Conservation (phyloP, 1,284 basidiomycete genomes). For the Ceratobasidium sp. region DNA sequence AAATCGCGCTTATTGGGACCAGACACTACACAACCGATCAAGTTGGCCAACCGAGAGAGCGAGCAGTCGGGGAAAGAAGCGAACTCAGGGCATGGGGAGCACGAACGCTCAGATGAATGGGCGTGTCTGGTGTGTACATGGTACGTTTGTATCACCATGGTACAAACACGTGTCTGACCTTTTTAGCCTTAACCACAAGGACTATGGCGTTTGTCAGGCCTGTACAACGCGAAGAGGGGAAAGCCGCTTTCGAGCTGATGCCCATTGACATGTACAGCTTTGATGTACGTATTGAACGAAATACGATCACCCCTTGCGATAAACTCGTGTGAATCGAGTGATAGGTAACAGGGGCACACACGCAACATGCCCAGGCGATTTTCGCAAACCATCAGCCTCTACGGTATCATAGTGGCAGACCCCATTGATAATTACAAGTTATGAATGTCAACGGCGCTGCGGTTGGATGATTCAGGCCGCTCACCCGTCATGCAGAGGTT, state of each 20-base stretch:
- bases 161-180: neutral
- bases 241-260: neutral
- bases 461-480: neutral
- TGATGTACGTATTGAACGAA: neutral
- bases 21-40: conserved; percentile 40
- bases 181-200: conserved; percentile 29
- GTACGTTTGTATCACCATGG: conserved; percentile 56
- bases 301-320: neutral
- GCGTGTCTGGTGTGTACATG: conserved; percentile 66
- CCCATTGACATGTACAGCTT: neutral
- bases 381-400: too few species aligned
- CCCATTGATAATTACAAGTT: too few species aligned
- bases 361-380: too few species aligned
- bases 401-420: too few species aligned
- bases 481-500: neutral
- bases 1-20: conserved; percentile 40
- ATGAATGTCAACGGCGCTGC: too few species aligned
- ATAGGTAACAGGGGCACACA: too few species aligned
- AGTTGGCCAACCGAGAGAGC: conserved; percentile 26
- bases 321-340: neutral
- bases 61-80: conserved; percentile 48
- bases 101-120: conserved; percentile 55
- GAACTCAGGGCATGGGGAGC: conserved; percentile 44
- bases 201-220: conserved; percentile 40
- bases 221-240: conserved; percentile 7